Base-by-base conservation (phyloP, 371 early-diverging fungal genomes). In the Mucor sp. region DNA sequence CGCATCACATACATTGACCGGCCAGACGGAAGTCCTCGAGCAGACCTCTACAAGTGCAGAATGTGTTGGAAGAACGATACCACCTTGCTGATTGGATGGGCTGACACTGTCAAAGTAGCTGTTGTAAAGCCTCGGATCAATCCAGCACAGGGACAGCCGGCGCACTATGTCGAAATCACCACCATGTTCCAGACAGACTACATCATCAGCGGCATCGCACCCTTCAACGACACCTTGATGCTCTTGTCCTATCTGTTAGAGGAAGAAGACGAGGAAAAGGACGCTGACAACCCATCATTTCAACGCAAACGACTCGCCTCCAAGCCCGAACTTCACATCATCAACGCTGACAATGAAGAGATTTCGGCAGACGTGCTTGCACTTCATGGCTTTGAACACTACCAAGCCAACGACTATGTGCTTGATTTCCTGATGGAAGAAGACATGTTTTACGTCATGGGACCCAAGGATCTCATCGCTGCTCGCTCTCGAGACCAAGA, bases 31-130 rank as follows among this genome's bases (percentile, higher is more conserved):
- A 91, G 91, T 61, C 95, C 95, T 2, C 80, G 96, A 58, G 86
- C 95, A 1, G 99, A 98, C 68, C 81, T 97, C 8, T 97, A 89
- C 71, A 86, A 88, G 30, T 94, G 94, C 58, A 89, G 94, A 47
- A 70, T 98, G 67, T 86, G 87, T 71, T 99, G 99, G 99, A 91
- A 88, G 53, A 84, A 86, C 44, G 90, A 90, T 43, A 80, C 74
- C 3, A 89, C 88, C 0, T 75, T 99, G 57, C 70, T 95, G 41
- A 89, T 97, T 60, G 97, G 95, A 0, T 99, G 99, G 99, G 97
- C 95, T 2, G 92, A 97, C 66, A 87, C 86, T 33, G 92, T 98
- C 41, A 95, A 93, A 72, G 83, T 96, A 11, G 94, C 93, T 6
- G 82, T 82, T 0, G 85, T 97, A 50, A 76, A 84, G 32, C 70